Percentiles rank a stretch among this genome's conserved stretches.
Conservation (phyloP, 2,329 filamentous ascomycete species). For the Plectosphaerella sp. region DNA sequence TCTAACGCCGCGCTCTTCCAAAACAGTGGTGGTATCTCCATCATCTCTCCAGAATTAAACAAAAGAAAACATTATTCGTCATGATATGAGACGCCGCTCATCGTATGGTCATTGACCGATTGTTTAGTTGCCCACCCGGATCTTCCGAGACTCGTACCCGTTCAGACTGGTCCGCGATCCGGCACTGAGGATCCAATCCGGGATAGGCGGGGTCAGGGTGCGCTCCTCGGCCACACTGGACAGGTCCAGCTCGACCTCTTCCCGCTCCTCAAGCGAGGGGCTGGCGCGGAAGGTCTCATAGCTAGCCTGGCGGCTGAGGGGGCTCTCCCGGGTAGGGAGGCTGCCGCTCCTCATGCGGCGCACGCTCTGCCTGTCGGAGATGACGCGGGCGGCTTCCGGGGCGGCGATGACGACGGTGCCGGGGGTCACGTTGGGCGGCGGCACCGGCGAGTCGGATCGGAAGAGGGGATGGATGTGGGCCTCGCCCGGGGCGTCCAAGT, state of each 20-base stretch:
- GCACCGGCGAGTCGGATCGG: slow-evolving; percentile 65
- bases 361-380: slow-evolving; percentile 49
- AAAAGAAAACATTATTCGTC: background rate
- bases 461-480: slow-evolving; percentile 76
- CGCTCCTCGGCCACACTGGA: slow-evolving; percentile 28
- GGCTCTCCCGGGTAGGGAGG: slow-evolving; percentile 40
- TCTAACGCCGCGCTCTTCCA: background rate
- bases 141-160: slow-evolving; percentile 38
- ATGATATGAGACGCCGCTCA: background rate
- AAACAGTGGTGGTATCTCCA: background rate
- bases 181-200: slow-evolving; percentile 55
- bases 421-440: slow-evolving; percentile 61
- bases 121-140: slow-evolving; percentile 9
- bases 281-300: slow-evolving; percentile 37
- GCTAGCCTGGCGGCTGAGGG: slow-evolving; percentile 45
- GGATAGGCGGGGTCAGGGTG: slow-evolving; percentile 55
- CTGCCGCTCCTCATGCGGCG: slow-evolving; percentile 54
- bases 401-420: slow-evolving; percentile 69
- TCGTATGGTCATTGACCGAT: background rate
- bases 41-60: background rate
- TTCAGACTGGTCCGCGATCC: slow-evolving; percentile 45
- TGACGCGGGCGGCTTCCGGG: slow-evolving; percentile 61
- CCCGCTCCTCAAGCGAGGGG: slow-evolving; percentile 16
- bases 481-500: slow-evolving; percentile 42
- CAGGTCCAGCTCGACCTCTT: slow-evolving; percentile 16